Evolutionary conservation across 768 basidiomycete genomes (phyloP), one percentile per base, ranked within the genome.

Genomic region (Cystoderma amianthinum): DNA sequence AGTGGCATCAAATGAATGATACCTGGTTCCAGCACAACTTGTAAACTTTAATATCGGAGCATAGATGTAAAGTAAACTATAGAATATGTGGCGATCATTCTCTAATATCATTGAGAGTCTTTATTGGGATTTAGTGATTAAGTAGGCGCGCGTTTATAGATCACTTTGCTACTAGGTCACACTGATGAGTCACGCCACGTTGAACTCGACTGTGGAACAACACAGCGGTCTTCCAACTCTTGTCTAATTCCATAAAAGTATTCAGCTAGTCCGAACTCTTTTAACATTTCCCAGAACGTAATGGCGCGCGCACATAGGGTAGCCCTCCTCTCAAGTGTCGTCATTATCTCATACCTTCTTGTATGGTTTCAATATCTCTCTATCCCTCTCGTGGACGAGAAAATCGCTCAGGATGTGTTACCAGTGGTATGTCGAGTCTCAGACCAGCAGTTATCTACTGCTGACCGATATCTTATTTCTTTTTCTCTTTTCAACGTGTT

Each of bases 271-370:
- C 39, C 45, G 41, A 48, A 44, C 49, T 42, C 44, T 35, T 18
- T 16, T 6, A 36, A 6, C 15, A 9, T 9, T 9, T 30, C 28
- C 9, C 28, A 30, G 28, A n/a, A n/a, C n/a, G n/a, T 9, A 30
- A 86, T 88, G 84, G 73, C 79, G 30, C 74, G 81, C 41, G 79
- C 71, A 41, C 74, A 71, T 35, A 73, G 76, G 44, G 70, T 80
- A 44, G 71, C 70, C 7, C 45, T 68, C 15, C 50, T 71, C 36
- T 60, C 67, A n/a, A 54, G 68, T 9, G 52, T 76, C 22, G 53
- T 69, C 44, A 53, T 67, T 20, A 42, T 67, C 16, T 30, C 75
- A 42, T 87, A 86, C 62, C 43, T 82, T 45, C 68, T 82, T 45
- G 64, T 71, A 9, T 61, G 81, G 51, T 74, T 79, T 57, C 60